phyloP scores from a whole-genome alignment of 441 rosid genomes.

The Hura crepitans region DNA sequence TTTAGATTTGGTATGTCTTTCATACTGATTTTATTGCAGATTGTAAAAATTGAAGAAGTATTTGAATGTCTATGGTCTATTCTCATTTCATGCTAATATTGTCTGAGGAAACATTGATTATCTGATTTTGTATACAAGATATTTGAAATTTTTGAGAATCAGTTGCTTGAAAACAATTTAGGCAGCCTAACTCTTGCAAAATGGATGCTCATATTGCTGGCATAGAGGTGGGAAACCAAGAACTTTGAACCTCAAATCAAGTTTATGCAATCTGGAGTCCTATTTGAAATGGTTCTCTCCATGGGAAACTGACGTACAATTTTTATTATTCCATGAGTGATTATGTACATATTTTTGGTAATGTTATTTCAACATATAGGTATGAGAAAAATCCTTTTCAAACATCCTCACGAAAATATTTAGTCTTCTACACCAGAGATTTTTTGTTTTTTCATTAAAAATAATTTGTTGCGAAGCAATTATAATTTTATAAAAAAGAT shows the following conservation, averaged over 20 bases:
- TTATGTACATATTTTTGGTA: too few relatives aligned
- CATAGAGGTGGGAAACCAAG: too few relatives aligned
- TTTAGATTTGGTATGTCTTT: conserved; percentile 14
- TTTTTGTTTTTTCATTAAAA: not conserved
- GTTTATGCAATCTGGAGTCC: too few relatives aligned
- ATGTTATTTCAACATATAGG: too few relatives aligned
- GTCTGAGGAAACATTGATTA: not conserved
- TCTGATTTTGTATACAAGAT: not conserved
- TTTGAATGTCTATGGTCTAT: not conserved
- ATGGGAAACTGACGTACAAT: too few relatives aligned
- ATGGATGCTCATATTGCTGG: not conserved
- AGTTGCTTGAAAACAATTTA: not conserved
- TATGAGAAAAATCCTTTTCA: too few relatives aligned
- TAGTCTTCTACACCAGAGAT: too few relatives aligned
- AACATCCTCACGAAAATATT: too few relatives aligned
- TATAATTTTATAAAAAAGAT: not conserved
- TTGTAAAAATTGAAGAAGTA: not conserved
- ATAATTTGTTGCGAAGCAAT: not conserved
- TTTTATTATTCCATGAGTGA: too few relatives aligned
- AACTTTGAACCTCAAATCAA: too few relatives aligned
- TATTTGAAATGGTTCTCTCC: too few relatives aligned
- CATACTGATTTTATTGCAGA: not conserved
- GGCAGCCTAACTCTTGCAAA: not conserved
- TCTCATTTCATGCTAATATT: not conserved
- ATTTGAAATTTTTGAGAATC: not conserved